Conservation (phyloP, 768 basidiomycete species). For the Mycena filopes region DNA sequence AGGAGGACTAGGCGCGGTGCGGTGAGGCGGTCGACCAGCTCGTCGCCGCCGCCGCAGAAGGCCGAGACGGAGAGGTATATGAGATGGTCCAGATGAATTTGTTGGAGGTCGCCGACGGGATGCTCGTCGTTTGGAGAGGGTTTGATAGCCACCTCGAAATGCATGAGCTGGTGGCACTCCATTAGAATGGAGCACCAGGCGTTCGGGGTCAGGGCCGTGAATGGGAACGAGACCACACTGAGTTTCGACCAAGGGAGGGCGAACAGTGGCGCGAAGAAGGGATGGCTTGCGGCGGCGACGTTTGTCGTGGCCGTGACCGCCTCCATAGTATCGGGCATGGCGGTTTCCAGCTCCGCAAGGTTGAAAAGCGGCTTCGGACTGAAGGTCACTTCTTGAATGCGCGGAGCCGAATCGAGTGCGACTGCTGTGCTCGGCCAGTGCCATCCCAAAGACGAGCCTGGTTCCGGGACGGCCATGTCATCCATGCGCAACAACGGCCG, state of each 20-base stretch:
- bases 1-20: background rate
- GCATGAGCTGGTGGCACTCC: background rate
- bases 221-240: background rate
- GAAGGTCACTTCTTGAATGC: background rate
- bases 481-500: background rate
- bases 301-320: background rate
- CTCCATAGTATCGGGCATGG: background rate
- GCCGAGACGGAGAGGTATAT: background rate
- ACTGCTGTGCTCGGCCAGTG: slow-evolving; percentile 5
- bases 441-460: background rate
- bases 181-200: background rate
- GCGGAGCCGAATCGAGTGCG: background rate
- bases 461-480: background rate
- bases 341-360: background rate
- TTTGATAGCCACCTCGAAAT: background rate
- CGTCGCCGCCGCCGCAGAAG: slow-evolving; percentile 8
- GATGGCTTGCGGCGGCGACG: background rate
- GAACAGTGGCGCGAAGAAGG: background rate
- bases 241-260: slow-evolving; percentile 13
- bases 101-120: too few relatives aligned
- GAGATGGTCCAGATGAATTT: background rate
- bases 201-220: slow-evolving; percentile 1
- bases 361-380: background rate
- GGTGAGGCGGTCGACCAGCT: background rate
- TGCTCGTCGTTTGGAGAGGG: background rate